Evolutionary conservation across 1,139 yeast species (phyloP).

Genomic region (Lodderomyces beijingensis): DNA sequence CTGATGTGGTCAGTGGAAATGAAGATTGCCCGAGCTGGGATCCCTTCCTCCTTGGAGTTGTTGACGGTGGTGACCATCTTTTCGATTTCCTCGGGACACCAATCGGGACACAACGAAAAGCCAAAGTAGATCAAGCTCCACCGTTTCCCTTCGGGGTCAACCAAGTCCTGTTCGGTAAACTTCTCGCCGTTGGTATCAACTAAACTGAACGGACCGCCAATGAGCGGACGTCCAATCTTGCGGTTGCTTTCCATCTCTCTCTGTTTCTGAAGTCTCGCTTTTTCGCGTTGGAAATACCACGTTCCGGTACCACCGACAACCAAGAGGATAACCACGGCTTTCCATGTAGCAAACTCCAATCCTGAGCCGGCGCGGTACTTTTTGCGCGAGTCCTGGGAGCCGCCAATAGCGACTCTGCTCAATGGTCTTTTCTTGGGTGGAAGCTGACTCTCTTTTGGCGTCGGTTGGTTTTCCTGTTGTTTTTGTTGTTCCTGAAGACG

Average conservation of each 20-base stretch:
- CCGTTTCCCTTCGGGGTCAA: slow-evolving; percentile 49
- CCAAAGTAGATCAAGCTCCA: slow-evolving; percentile 88
- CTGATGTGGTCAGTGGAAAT: slow-evolving; percentile 96
- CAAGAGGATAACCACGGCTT: slow-evolving; percentile 64
- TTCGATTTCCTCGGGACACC: slow-evolving; percentile 96
- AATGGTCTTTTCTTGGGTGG: slow-evolving; percentile 34
- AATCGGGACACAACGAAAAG: slow-evolving; percentile 95
- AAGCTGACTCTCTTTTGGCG: not conserved
- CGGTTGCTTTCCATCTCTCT: slow-evolving; percentile 79
- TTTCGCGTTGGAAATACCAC: slow-evolving; percentile 65
- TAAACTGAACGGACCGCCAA: slow-evolving; percentile 85
- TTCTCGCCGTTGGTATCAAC: slow-evolving; percentile 63
- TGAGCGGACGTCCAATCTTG: slow-evolving; percentile 86
- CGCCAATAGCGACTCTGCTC: slow-evolving; percentile 48
- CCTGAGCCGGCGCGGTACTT: slow-evolving; percentile 29
- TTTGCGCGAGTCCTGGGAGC: slow-evolving; percentile 21
- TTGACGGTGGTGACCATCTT: slow-evolving; percentile 78
- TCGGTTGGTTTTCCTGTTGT: slow-evolving; percentile 1
- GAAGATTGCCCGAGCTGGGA: slow-evolving; percentile 76
- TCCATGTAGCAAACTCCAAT: slow-evolving; percentile 79
- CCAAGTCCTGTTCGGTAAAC: slow-evolving; percentile 73
- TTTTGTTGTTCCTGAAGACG: slow-evolving; percentile 7
- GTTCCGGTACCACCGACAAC: slow-evolving; percentile 69
- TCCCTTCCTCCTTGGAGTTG: slow-evolving; percentile 54
- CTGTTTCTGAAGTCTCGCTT: slow-evolving; percentile 66